A percentile compares a stretch with the other conserved stretches of the same genome.
These are phyloP conservation scores for Cudoniella acicularis DNA, from an alignment of 495 filamentous ascomycete genomes.

Conservation along the genomic window DNA sequence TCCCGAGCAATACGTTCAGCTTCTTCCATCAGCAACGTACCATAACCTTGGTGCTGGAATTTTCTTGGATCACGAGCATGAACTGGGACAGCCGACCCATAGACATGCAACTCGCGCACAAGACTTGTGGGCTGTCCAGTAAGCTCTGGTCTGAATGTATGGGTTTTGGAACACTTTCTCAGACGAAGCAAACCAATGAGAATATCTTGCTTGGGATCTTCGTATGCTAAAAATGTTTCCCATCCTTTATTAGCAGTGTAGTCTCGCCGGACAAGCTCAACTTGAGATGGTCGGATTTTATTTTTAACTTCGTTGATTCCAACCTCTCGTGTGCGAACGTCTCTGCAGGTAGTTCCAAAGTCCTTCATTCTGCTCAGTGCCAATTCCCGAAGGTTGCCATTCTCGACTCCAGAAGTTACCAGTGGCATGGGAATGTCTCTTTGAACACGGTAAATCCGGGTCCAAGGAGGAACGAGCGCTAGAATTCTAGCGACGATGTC, in stretches of 20 bases:
- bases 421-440: slow-evolving; percentile 98
- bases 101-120: slow-evolving; percentile 93
- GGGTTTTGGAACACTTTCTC: slow-evolving; percentile 81
- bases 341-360: slow-evolving; percentile 93
- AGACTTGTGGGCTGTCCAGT: slow-evolving; percentile 82
- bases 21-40: slow-evolving; percentile 95
- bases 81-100: slow-evolving; percentile 91
- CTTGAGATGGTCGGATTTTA: slow-evolving; percentile 93
- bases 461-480: slow-evolving; percentile 94
- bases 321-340: slow-evolving; percentile 96
- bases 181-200: slow-evolving; percentile 87
- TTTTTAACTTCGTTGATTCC: slow-evolving; percentile 98
- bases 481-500: slow-evolving; percentile 94
- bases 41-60: slow-evolving; percentile 97
- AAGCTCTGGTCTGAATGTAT: slow-evolving; percentile 89
- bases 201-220: slow-evolving; percentile 98
- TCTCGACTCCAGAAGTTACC: slow-evolving; percentile 94
- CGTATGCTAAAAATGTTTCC: slow-evolving; percentile 97
- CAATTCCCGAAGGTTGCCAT: slow-evolving; percentile 92
- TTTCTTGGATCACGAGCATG: slow-evolving; percentile 91
- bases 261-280: slow-evolving; percentile 94
- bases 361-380: slow-evolving; percentile 96
- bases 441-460: slow-evolving; percentile 96
- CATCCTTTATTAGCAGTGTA: slow-evolving; percentile 94
- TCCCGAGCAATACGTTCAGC: slow-evolving; percentile 91